phyloP scores from a whole-genome alignment of 306 rosid genomes.

The Coriaria nepalensis region DNA sequence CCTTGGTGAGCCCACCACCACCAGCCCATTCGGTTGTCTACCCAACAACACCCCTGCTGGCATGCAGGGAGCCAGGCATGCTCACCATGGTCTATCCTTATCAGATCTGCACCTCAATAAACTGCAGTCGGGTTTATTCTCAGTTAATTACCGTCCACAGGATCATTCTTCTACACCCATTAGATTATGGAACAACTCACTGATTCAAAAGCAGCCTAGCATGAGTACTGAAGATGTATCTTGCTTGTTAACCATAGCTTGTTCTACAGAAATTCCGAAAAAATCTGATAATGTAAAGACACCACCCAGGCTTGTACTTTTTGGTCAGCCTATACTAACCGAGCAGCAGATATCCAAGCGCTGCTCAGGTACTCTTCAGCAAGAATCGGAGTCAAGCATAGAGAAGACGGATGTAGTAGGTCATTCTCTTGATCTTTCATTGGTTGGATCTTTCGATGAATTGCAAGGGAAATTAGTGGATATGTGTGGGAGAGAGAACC shows the following conservation, averaged over 20 bases:
- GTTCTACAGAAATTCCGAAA: slow-evolving; percentile 28
- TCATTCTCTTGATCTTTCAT: slow-evolving; percentile 56
- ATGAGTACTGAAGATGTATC: slow-evolving; percentile 38
- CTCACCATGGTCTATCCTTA: slow-evolving; percentile 48
- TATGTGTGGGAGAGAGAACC: slow-evolving; percentile 63
- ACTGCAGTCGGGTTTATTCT: slow-evolving; percentile 43
- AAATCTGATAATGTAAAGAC: slow-evolving; percentile 35
- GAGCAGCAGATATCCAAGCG: slow-evolving; percentile 52
- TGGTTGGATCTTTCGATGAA: slow-evolving; percentile 51
- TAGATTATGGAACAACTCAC: slow-evolving; percentile 18
- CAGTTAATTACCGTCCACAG: slow-evolving; percentile 29
- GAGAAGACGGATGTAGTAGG: slow-evolving; percentile 76
- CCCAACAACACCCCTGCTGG: slow-evolving; percentile 82
- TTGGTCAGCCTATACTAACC: slow-evolving; percentile 51
- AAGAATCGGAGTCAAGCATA: slow-evolving; percentile 34
- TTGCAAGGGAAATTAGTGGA: slow-evolving; percentile 43
- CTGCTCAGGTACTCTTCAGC: slow-evolving; percentile 26
- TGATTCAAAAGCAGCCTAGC: slow-evolving; percentile 28
- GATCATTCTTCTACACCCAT: slow-evolving; percentile 29
- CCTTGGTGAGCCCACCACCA: slow-evolving; percentile 19
- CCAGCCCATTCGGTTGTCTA: slow-evolving; percentile 41
- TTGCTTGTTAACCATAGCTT: slow-evolving; percentile 42
- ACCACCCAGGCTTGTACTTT: slow-evolving; percentile 44
- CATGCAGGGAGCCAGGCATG: slow-evolving; percentile 99
- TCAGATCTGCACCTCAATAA: slow-evolving; percentile 49